A percentile compares a stretch with the other conserved stretches of the same genome.
Conservation (phyloP, 345 rosid genomes). For the Pelargonium nanum region DNA sequence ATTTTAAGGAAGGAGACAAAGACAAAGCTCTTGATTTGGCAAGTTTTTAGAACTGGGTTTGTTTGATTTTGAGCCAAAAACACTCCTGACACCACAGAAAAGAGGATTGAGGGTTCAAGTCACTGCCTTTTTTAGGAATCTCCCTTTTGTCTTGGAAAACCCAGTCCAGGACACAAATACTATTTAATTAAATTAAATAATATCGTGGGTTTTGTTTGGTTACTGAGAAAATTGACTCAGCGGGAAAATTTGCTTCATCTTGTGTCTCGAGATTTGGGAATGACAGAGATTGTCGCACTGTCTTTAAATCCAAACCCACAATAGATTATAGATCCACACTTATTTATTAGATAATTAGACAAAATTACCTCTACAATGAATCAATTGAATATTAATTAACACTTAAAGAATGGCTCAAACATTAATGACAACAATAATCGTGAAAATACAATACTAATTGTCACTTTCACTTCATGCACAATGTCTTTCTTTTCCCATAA, state of each 20-base stretch:
- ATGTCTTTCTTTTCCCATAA: too few species aligned
- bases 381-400: too few species aligned
- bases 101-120: background rate
- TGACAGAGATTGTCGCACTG: slow-evolving; percentile 52
- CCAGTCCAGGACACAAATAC: background rate
- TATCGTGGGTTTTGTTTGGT: background rate
- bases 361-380: too few species aligned
- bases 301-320: slow-evolving; percentile 20
- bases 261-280: slow-evolving; percentile 34
- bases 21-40: background rate
- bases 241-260: background rate
- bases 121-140: background rate
- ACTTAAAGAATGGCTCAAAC: too few species aligned
- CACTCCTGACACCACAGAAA: background rate
- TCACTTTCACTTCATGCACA: too few species aligned
- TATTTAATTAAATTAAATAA: background rate
- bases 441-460: too few species aligned
- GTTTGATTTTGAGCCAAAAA: too few species aligned
- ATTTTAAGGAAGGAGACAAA: background rate
- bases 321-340: too few species aligned
- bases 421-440: too few species aligned
- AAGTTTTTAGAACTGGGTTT: background rate
- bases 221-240: background rate
- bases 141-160: slow-evolving; percentile 3
- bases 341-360: too few species aligned